phyloP scores from a whole-genome alignment of 257 asterid species.

The Knoxia roxburghii region DNA sequence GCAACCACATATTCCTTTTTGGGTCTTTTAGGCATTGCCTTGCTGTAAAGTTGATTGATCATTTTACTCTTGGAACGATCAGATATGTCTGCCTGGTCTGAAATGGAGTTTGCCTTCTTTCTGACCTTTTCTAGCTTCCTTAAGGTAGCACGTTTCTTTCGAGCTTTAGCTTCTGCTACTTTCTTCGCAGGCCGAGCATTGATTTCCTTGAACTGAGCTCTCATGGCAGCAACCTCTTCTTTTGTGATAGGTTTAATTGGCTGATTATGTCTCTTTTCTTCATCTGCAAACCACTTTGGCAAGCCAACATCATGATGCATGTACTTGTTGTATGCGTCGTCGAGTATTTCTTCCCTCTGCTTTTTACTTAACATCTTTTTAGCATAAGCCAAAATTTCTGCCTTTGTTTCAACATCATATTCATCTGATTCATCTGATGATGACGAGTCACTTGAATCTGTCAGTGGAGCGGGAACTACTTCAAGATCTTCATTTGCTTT shows the following conservation, averaged over 20 bases:
- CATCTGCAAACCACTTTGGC: slow-evolving; percentile 88
- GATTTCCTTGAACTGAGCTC: slow-evolving; percentile 74
- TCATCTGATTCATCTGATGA: slow-evolving; percentile 65
- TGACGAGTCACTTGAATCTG: slow-evolving; percentile 71
- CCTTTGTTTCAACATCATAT: slow-evolving; percentile 56
- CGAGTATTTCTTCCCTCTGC: slow-evolving; percentile 77
- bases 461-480: slow-evolving; percentile 74
- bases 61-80: slow-evolving; percentile 80
- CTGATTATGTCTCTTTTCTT: slow-evolving; percentile 58
- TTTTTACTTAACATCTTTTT: slow-evolving; percentile 77
- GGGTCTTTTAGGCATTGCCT: slow-evolving; percentile 53
- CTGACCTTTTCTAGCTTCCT: slow-evolving; percentile 69
- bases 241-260: slow-evolving; percentile 79
- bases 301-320: slow-evolving; percentile 77
- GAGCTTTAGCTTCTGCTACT: slow-evolving; percentile 89
- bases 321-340: slow-evolving; percentile 83
- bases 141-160: slow-evolving; percentile 63
- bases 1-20: slow-evolving; percentile 85
- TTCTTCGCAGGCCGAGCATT: slow-evolving; percentile 95
- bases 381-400: slow-evolving; percentile 77
- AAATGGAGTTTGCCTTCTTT: slow-evolving; percentile 82
- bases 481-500: slow-evolving; percentile 51
- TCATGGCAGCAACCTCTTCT: slow-evolving; percentile 79
- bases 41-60: slow-evolving; percentile 77
- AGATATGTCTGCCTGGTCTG: slow-evolving; percentile 68